Base-by-base conservation (phyloP, 352 stramenopile species). In the Phytopythium helicoides region DNA sequence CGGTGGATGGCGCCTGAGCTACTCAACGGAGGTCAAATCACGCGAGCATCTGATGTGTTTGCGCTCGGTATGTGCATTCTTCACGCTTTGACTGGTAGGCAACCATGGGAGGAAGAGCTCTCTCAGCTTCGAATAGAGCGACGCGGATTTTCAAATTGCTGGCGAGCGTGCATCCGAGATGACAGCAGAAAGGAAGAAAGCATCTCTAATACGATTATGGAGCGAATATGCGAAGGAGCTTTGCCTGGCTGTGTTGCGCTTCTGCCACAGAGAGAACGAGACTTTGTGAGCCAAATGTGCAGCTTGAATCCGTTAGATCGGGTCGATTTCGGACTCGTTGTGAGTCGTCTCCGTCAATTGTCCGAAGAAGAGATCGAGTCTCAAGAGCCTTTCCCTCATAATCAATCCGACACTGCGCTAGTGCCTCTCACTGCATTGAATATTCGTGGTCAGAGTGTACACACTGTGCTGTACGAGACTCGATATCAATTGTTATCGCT, bases 41-140 rank as follows among this genome's bases (percentile, higher is more conserved):
- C 45, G 16, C 15, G 18, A 2, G 25, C 33, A 12, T 12, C 25
- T 10, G 45, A 51, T 22, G 45, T 51, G n/a, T 51, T 51, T 28
- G 31, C 45, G 9, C 39, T 51, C 45, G 45, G 45, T 10, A 22
- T 40, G 28, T 51, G 45, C 16, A 28, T 51, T 22, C 45, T 51
- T 7, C 45, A 51, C 1, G 45, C 22, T 0, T 0, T 51, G 28
- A 51, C 31, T 23, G 31, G 45, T 14, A 18, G 5, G 12, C n/a
- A 22, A n/a, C 42, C 18, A 1, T 46, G 39, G 39, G n/a, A n/a
- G n/a, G n/a, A n/a, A n/a, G n/a, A n/a, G n/a, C n/a, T n/a, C n/a
- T n/a, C n/a, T n/a, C n/a, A n/a, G n/a, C n/a, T n/a, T n/a, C n/a
- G n/a, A n/a, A n/a, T n/a, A n/a, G n/a, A n/a, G n/a, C n/a, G n/a